Conservation (phyloP, 129 eudicot genomes). For the Tagetes patula region DNA sequence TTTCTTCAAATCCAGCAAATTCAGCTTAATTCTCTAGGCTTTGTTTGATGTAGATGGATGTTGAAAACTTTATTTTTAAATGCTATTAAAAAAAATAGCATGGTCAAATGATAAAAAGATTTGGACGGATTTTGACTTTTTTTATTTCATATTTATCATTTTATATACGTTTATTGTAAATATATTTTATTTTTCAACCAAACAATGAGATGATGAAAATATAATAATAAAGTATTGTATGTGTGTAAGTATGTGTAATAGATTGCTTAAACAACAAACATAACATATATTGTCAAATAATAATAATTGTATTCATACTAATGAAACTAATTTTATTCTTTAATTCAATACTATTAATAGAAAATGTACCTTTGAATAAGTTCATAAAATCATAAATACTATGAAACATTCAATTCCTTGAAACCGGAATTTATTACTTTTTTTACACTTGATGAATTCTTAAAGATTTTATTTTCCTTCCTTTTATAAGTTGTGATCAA, state of each 20-base stretch:
- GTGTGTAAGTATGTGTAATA: too few species aligned
- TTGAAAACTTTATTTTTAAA: neutral
- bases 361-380: too few species aligned
- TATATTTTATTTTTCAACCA: neutral
- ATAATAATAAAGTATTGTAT: too few species aligned
- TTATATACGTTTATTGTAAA: too few species aligned
- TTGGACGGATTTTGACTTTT: neutral
- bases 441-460: neutral
- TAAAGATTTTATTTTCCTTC: neutral
- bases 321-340: neutral
- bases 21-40: neutral
- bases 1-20: neutral
- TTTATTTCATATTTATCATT: neutral
- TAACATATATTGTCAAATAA: too few species aligned
- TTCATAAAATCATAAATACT: neutral
- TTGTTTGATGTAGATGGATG: neutral
- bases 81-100: neutral
- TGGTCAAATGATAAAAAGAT: neutral
- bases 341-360: too few species aligned
- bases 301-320: too few species aligned
- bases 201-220: neutral
- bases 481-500: neutral
- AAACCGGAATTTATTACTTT: neutral
- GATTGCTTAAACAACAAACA: too few species aligned
- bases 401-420: neutral